Base-by-base conservation (phyloP, 805 yeast species). In the Pichia manshurica region DNA sequence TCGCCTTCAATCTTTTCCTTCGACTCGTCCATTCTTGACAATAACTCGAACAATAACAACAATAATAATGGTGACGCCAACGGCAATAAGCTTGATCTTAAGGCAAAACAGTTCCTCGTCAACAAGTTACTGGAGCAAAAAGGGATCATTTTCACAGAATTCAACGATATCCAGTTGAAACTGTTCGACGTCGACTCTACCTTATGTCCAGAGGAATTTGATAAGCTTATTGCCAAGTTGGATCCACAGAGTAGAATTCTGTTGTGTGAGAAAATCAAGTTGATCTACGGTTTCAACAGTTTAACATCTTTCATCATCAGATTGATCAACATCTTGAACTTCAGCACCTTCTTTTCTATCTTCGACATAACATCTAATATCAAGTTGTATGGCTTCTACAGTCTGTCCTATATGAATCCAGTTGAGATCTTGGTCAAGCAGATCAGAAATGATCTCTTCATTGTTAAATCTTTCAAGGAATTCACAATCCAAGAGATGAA, bases 291-390 rank as follows among this genome's bases (percentile, higher is more conserved):
- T 15, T 51, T 57, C 31, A 48, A 58, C 20, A 48, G 57, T 17
- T 50, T 61, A 20, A 54, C 55, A 15, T 47, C 55, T 1, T 60
- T 59, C 39, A 59, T 61, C 15, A 48, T 55, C 6, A 49, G 58
- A 39, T 45, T 61, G 32, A 53, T 60, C 12, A 46, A 51, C 21
- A 52, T 57, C 9, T 33, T 60, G 12, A 54, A 56, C 39, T 61
- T 61, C 43, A 51, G 55, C 12, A 57, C 58, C 19, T 61, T 61
- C 40, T 59, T 61, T 33, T 59, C 64, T 3, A 58, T 61, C 7
- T 61, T 61, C 48, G 65, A 61, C 45, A 61, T 61, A 4, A 61
- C 65, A 3, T 56, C 64, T 8, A 61, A 61, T 43, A 61, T 61
- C 32, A 61, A 61, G 46, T 49, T 61, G n/a, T 61, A 60, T 37